A percentile compares a stretch with the other conserved stretches of the same genome.
These are phyloP conservation scores for Heliamphora exappendiculata DNA, from an alignment of 148 eudicot species.

Conservation along the genomic window DNA sequence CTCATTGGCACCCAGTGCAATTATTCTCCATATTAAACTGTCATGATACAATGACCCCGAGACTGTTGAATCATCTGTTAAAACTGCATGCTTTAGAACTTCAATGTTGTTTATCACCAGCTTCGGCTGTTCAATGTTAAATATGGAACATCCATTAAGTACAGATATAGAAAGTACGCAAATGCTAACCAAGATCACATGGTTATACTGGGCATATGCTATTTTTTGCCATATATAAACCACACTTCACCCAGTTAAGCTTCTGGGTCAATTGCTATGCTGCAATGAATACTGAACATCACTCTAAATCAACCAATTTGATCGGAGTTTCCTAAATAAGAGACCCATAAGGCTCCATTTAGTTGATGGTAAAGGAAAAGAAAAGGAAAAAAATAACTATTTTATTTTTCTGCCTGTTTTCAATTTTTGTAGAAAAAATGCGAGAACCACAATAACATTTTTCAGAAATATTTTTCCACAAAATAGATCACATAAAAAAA, in stretches of 20 bases:
- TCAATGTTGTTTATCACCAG: slow-evolving; percentile 90
- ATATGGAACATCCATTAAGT: slow-evolving; percentile 7
- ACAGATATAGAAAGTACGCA: not conserved
- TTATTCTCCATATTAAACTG: slow-evolving; percentile 83
- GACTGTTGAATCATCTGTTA: slow-evolving; percentile 56
- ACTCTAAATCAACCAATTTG: not conserved
- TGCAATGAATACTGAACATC: not conserved
- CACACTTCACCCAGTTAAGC: not conserved
- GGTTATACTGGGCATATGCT: not conserved
- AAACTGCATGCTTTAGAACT: slow-evolving; percentile 59
- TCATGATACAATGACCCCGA: slow-evolving; percentile 77
- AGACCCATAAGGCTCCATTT: not conserved
- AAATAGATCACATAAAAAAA: too few species aligned
- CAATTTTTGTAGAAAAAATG: too few species aligned
- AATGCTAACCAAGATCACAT: not conserved
- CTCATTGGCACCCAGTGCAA: slow-evolving; percentile 88
- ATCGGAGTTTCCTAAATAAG: not conserved
- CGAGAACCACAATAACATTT: too few species aligned
- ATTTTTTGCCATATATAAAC: not conserved
- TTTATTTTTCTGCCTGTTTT: too few species aligned
- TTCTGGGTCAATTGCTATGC: not conserved
- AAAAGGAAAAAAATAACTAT: too few species aligned
- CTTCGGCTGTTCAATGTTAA: slow-evolving; percentile 62
- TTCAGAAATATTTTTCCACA: too few species aligned
- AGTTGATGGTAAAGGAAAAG: too few species aligned